phyloP scores from a whole-genome alignment of 75 land plant genomes.

The Azolla pinnata region DNA sequence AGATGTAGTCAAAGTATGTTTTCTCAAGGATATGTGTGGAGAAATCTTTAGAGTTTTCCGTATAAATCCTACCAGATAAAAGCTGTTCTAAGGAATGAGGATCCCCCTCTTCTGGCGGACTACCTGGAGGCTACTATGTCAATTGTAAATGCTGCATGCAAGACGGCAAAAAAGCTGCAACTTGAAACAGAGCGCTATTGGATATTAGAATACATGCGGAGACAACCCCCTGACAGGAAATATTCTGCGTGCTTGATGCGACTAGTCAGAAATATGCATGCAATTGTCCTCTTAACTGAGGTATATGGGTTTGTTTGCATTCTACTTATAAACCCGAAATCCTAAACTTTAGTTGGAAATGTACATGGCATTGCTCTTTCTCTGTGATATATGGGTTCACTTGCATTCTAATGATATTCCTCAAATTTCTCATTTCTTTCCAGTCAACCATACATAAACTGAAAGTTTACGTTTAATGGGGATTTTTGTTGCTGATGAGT shows the following conservation, averaged over 20 bases:
- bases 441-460: no score
- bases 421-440: no score
- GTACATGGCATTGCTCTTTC: no score
- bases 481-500: no score
- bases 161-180: slow-evolving; percentile 40
- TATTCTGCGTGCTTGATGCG: slow-evolving; percentile 70
- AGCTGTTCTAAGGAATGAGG: slow-evolving; percentile 70
- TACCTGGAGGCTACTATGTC: slow-evolving; percentile 65
- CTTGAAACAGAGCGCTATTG: slow-evolving; percentile 66
- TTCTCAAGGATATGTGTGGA: no score
- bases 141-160: slow-evolving; percentile 40
- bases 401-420: no score
- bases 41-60: background rate
- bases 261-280: slow-evolving; percentile 61
- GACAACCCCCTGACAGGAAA: slow-evolving; percentile 57
- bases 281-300: slow-evolving; percentile 60
- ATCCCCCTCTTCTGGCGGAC: slow-evolving; percentile 59
- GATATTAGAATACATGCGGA: slow-evolving; percentile 71
- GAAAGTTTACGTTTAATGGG: no score
- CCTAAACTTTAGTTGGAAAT: no score
- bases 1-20: no score
- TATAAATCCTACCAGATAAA: slow-evolving; percentile 48
- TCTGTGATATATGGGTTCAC: no score
- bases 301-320: no score
- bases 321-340: no score